A percentile compares a stretch with the other conserved stretches of the same genome.
Conservation (phyloP, 108 stramenopile genomes). For the Nitzschia palea region DNA sequence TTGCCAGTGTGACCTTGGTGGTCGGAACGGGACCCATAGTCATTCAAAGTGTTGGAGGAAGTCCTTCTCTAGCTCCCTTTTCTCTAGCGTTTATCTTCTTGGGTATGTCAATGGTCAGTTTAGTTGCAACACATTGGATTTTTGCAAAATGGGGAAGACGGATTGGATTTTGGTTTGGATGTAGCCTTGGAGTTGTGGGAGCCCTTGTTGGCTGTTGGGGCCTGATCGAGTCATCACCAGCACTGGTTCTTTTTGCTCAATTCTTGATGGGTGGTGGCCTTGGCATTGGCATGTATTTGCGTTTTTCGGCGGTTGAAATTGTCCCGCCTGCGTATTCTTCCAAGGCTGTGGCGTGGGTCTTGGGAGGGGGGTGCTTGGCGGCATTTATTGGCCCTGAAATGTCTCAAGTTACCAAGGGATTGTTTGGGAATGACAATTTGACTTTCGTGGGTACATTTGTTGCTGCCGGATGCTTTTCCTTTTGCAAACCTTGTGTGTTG, state of each 20-base stretch:
- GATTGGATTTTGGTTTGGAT: slow-evolving; percentile 37
- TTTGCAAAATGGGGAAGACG: slow-evolving; percentile 24
- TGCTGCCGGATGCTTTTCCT: slow-evolving; percentile 11
- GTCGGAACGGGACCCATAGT: slow-evolving; percentile 39
- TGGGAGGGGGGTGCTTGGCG: slow-evolving; percentile 47
- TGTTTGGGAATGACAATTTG: slow-evolving; percentile 29
- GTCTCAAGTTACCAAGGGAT: slow-evolving; percentile 30
- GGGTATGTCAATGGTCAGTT: slow-evolving; percentile 30
- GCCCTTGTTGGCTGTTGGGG: slow-evolving; percentile 20
- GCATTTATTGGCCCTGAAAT: slow-evolving; percentile 51
- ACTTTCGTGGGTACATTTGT: slow-evolving; percentile 41
- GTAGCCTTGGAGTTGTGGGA: slow-evolving; percentile 20
- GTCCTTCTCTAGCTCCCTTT: slow-evolving; percentile 25
- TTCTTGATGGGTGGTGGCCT: slow-evolving; percentile 33
- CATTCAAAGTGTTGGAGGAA: slow-evolving; percentile 38
- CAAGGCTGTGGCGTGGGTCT: slow-evolving; percentile 35
- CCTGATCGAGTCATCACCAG: slow-evolving; percentile 11
- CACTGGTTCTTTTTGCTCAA: slow-evolving; percentile 25
- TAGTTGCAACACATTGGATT: slow-evolving; percentile 31
- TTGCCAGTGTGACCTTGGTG: slow-evolving; percentile 13
- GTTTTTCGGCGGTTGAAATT: slow-evolving; percentile 45
- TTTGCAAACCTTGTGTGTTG: slow-evolving; percentile 15
- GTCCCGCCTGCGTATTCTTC: slow-evolving; percentile 28
- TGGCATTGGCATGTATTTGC: slow-evolving; percentile 45
- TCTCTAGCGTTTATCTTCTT: slow-evolving; percentile 33